These are phyloP conservation scores for Baorangia bicolor DNA, from an alignment of 768 basidiomycete species.

Conservation along the genomic window DNA sequence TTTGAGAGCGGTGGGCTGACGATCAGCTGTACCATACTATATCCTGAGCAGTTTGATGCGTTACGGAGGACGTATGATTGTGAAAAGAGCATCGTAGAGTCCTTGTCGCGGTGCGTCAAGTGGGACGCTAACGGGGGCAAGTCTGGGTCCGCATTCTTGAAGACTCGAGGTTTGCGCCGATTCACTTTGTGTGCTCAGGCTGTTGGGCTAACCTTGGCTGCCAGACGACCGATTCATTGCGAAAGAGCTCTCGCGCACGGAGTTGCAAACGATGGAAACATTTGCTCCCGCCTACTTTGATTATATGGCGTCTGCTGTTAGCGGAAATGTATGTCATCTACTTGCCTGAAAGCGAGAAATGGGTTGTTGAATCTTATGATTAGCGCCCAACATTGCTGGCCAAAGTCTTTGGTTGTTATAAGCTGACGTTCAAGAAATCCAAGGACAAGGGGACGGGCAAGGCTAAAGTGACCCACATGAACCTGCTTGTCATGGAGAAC, in stretches of 20 bases:
- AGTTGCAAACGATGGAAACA: slow-evolving; percentile 92
- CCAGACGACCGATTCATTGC: slow-evolving; percentile 98
- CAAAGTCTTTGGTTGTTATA: slow-evolving; percentile 96
- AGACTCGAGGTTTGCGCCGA: slow-evolving; percentile 72
- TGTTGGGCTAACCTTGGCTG: background rate
- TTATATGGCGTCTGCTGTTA: slow-evolving; percentile 94
- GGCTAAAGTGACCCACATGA: slow-evolving; percentile 87
- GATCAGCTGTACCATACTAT: slow-evolving; percentile 92
- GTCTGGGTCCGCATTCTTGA: slow-evolving; percentile 94
- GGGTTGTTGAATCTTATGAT: slow-evolving; percentile 4
- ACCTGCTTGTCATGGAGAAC: slow-evolving; percentile 97
- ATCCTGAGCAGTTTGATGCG: slow-evolving; percentile 96
- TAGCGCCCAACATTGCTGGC: slow-evolving; percentile 93
- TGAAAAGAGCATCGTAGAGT: slow-evolving; percentile 92
- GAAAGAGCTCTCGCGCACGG: slow-evolving; percentile 89
- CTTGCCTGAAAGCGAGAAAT: background rate
- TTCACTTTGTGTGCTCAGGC: background rate
- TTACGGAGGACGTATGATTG: slow-evolving; percentile 90
- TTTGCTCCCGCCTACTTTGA: slow-evolving; percentile 98
- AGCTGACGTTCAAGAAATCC: slow-evolving; percentile 84
- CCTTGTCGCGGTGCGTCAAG: slow-evolving; percentile 89
- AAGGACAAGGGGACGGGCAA: slow-evolving; percentile 61
- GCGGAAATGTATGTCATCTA: slow-evolving; percentile 62
- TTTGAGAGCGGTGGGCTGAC: slow-evolving; percentile 88
- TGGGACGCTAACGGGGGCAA: slow-evolving; percentile 97